These are phyloP conservation scores for Xylona heveae DNA, from an alignment of 495 filamentous ascomycete species.

Conservation along the genomic window DNA sequence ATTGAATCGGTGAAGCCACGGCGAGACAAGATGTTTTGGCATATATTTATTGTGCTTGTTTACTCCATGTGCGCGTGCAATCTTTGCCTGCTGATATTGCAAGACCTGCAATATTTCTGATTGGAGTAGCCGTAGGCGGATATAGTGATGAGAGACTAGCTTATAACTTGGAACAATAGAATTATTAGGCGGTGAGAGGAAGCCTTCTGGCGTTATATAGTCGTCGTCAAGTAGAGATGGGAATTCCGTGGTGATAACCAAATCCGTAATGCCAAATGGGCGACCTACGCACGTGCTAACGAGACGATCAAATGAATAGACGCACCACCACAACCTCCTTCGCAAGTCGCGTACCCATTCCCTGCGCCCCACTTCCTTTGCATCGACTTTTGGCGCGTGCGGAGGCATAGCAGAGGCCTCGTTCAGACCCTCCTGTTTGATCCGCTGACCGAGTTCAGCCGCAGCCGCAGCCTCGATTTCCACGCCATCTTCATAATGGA, in stretches of 20 bases:
- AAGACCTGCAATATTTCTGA: slow-evolving; percentile 90
- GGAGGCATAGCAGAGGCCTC: too few species aligned
- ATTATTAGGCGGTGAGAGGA: slow-evolving; percentile 24
- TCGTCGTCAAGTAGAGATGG: slow-evolving; percentile 70
- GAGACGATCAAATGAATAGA: slow-evolving; percentile 81
- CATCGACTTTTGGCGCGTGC: slow-evolving; percentile 16
- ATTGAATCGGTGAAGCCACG: slow-evolving; percentile 66
- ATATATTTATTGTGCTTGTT: slow-evolving; percentile 46
- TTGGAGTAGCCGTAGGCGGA: slow-evolving; percentile 75
- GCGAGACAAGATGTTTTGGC: slow-evolving; percentile 57
- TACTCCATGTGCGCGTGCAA: slow-evolving; percentile 30
- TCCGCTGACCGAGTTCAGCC: slow-evolving; percentile 5
- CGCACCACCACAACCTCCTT: slow-evolving; percentile 87
- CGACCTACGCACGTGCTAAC: slow-evolving; percentile 83
- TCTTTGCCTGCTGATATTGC: slow-evolving; percentile 66
- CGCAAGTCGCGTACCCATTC: slow-evolving; percentile 79
- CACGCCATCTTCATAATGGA: slow-evolving; percentile 81
- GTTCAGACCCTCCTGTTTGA: slow-evolving; percentile 6
- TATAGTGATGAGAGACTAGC: slow-evolving; percentile 74
- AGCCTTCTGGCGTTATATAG: slow-evolving; percentile 72
- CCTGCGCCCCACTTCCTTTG: slow-evolving; percentile 46
- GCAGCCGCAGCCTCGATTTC: slow-evolving; percentile 28
- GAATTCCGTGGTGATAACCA: slow-evolving; percentile 69
- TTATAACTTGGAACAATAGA: slow-evolving; percentile 55
- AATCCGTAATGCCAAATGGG: slow-evolving; percentile 83